phyloP scores from a whole-genome alignment of 495 filamentous ascomycete genomes.

The Sporormia fimetaria region DNA sequence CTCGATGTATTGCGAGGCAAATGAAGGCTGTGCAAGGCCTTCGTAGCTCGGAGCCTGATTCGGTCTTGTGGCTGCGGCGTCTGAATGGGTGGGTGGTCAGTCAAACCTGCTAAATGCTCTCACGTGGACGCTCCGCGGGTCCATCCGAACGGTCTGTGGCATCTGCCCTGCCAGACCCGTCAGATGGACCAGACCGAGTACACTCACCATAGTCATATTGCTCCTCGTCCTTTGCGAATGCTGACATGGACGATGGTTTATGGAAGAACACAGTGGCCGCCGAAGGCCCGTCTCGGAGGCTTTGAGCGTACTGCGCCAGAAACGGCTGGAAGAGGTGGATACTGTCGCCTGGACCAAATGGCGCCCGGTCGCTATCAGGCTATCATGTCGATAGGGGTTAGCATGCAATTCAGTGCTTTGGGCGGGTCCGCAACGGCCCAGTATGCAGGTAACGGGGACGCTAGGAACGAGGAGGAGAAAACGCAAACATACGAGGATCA shows the following conservation, averaged over 20 bases:
- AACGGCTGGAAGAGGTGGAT: constrained; percentile 13
- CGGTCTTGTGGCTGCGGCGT: constrained; percentile 33
- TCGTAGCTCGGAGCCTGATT: constrained; percentile 31
- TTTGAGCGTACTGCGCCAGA: constrained; percentile 24
- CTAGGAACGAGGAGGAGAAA: constrained; percentile 3
- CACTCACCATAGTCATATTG: constrained; percentile 40
- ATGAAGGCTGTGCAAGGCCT: constrained; percentile 29
- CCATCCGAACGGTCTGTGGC: constrained; percentile 23
- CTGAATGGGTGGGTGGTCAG: constrained; percentile 27
- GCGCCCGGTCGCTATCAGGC: constrained; percentile 24
- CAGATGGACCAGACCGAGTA: constrained; percentile 24
- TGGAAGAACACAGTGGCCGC: constrained; percentile 21
- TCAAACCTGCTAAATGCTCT: constrained; percentile 21
- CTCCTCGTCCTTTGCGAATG: constrained; percentile 41
- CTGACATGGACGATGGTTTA: constrained; percentile 43
- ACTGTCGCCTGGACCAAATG: constrained; percentile 21
- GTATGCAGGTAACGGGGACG: too few relatives aligned
- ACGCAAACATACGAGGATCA: constrained; percentile 11
- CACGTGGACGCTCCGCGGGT: constrained; percentile 24
- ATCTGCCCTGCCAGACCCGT: constrained; percentile 19
- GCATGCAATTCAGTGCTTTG: too few relatives aligned
- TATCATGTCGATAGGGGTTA: constrained; percentile 12
- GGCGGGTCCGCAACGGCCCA: too few relatives aligned
- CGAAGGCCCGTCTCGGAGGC: constrained; percentile 22
- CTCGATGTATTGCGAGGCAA: constrained; percentile 30